Conservation (phyloP, 306 rosid species). For the Alnus glutinosa region DNA sequence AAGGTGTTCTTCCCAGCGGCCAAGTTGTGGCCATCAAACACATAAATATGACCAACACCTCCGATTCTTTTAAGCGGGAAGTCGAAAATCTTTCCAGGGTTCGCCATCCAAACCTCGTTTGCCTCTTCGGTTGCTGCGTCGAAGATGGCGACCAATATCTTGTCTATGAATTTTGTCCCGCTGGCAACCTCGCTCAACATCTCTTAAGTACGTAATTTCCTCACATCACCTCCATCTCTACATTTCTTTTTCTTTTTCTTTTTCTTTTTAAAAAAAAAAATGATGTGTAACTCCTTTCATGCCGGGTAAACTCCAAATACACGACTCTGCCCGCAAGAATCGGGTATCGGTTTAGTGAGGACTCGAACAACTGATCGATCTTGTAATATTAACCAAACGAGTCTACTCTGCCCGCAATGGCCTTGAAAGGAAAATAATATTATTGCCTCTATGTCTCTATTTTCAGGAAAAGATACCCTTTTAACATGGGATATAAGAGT, state of each 20-base stretch:
- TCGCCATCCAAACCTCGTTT: slow-evolving; percentile 80
- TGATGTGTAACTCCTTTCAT: too few species aligned
- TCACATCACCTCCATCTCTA: neutral
- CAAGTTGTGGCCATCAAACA: slow-evolving; percentile 85
- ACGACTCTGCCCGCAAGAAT: too few species aligned
- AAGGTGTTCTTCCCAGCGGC: slow-evolving; percentile 84
- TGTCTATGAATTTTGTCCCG: slow-evolving; percentile 75
- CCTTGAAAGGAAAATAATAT: neutral
- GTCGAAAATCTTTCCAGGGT: slow-evolving; percentile 72
- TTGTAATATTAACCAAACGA: too few species aligned
- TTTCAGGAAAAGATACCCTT: slow-evolving; percentile 51
- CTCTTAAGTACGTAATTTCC: slow-evolving; percentile 53
- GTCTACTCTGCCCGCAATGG: too few species aligned
- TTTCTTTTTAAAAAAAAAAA: too few species aligned
- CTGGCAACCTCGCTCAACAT: slow-evolving; percentile 81
- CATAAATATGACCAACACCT: slow-evolving; percentile 47
- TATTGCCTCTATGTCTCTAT: neutral
- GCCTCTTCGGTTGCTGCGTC: slow-evolving; percentile 70
- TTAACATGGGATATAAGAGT: slow-evolving; percentile 74
- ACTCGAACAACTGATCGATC: too few species aligned
- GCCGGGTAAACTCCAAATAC: too few species aligned
- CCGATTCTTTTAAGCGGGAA: slow-evolving; percentile 67
- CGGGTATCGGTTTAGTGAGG: too few species aligned
- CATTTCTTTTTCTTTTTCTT: neutral
- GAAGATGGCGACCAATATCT: slow-evolving; percentile 67